These are phyloP conservation scores for Avena atlantica DNA, from an alignment of 176 grass and related monocot genomes.

Conservation along the genomic window DNA sequence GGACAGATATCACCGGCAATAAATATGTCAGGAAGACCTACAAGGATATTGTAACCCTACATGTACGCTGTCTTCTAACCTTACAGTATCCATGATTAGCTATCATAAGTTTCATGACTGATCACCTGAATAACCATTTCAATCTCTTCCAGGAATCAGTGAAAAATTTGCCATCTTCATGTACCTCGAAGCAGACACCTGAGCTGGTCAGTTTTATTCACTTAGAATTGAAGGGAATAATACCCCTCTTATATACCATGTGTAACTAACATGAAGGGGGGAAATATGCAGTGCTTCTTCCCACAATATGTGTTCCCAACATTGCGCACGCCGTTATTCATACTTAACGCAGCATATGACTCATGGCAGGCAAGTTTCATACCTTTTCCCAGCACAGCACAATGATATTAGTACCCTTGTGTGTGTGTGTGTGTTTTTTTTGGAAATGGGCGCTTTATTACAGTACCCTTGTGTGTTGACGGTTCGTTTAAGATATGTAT, in stretches of 20 bases:
- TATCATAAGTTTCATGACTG: neutral
- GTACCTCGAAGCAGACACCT: constrained; percentile 56
- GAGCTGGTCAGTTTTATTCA: constrained; percentile 53
- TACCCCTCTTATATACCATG: neutral
- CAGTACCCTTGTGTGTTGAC: neutral
- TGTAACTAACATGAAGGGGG: constrained; percentile 29
- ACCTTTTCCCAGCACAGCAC: constrained; percentile 15
- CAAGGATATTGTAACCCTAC: constrained; percentile 51
- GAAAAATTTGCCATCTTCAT: constrained; percentile 62
- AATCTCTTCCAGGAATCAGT: constrained; percentile 52
- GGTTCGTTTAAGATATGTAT: neutral
- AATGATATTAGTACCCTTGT: neutral
- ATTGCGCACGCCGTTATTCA: constrained; percentile 69
- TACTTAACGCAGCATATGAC: constrained; percentile 86
- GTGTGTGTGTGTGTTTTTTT: neutral
- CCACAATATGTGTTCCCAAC: constrained; percentile 72
- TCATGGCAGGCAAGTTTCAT: constrained; percentile 70
- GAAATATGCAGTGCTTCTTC: constrained; percentile 81
- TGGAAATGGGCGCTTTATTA: no score
- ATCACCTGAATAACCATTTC: neutral
- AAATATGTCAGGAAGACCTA: constrained; percentile 52
- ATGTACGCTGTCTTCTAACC: constrained; percentile 54
- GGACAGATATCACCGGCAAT: constrained; percentile 67
- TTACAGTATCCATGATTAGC: neutral
- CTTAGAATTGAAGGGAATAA: constrained; percentile 8